Base-by-base conservation (phyloP, 2,329 filamentous ascomycete species). In the Falciphora oryzae region DNA sequence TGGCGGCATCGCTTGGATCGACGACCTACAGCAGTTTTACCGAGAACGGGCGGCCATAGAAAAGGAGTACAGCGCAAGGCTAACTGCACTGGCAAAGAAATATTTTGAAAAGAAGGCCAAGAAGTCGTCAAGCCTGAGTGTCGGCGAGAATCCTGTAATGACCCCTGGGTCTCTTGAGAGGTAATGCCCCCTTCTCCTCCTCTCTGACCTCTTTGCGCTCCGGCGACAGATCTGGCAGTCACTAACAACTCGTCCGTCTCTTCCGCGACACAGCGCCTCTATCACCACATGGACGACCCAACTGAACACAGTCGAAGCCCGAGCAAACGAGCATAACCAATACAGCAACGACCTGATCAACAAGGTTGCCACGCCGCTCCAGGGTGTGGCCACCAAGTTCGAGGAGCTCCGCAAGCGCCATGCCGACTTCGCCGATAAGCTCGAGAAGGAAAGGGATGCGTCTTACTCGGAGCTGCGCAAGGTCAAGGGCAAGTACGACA, bases 211-310 rank as follows among this genome's bases (percentile, higher is more conserved):
- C 44, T 2, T 53, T 53, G 44, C 44, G n/a, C 44, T 22, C 6
- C 44, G 44, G 44, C 44, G n/a, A 53, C 44, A 53, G 44, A 22
- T 6, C 22, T n/a, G 18, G 44, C 22, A 22, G 44, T 14, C 22
- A 4, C 44, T 53, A 53, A 53, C 44, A 11, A n/a, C 14, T 22
- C 10, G 22, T 14, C 16, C 44, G 22, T 53, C n/a, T 22, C 44
- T 53, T 7, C 44, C 22, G 18, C 44, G 7, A 53, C 44, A 53
- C 22, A 91, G 93, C 75, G 95, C 95, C 63, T 98, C 94, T 28
- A 85, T 99, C 74, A 98, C 94, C 31, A 99, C 94, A 63, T 99
- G 95, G 95, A 90, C 92, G 16, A 95, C 93, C 4, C 95, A 98
- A 76, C 85, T 99, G 64, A 93, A 87, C 35, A 96, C 93, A 0